Evolutionary conservation across 306 rosid genomes (phyloP), one percentile per base, ranked within the genome.

Genomic region (Geum urbanum): DNA sequence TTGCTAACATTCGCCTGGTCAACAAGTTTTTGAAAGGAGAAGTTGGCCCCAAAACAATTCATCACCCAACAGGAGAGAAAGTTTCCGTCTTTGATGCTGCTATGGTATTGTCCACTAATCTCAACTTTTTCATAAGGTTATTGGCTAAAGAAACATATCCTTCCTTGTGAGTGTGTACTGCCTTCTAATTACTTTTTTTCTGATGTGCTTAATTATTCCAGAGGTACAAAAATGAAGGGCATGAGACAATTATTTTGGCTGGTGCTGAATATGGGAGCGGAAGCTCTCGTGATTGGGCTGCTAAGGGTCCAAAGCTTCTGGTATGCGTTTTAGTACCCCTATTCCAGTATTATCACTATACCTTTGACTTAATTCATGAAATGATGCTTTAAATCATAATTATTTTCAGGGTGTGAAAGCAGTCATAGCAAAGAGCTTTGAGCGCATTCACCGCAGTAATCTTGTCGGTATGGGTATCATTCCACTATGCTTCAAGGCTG

Each of bases 281-380:
- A 82, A 92, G 97, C 75, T 92, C 98, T 22, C 95, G 97, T 39
- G 98, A 92, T 79, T 92, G 97, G 97, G 98, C 97, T 79, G 97
- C 97, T 52, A 92, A 92, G 84, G 97, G 97, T 39, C 97, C 97
- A 71, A 90, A 76, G 97, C 92, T 92, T 61, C 81, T 90, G 91
- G 98, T 90, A 86, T 47, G 49, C 46, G 45, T 63, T 58, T 64
- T 5, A 32, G 66, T n/a, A 20, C 32, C 67, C 58, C 49, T 66
- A 19, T 49, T 74, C 62, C 63, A 19, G 55, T 35, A 24, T 19
- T 71, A 65, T 13, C 10, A 44, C 15, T 47, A 67, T 40, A 1
- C 45, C 3, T 37, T 10, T 74, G 14, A 20, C 63, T 10, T 44
- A 11, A 22, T n/a, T 67, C 44, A 66, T 59, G 66, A 54, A 11